A percentile compares a stretch with the other conserved stretches of the same genome.
Evolutionary conservation across 2,329 filamentous ascomycete genomes (phyloP).

Genomic region (Penicillium nordicum): DNA sequence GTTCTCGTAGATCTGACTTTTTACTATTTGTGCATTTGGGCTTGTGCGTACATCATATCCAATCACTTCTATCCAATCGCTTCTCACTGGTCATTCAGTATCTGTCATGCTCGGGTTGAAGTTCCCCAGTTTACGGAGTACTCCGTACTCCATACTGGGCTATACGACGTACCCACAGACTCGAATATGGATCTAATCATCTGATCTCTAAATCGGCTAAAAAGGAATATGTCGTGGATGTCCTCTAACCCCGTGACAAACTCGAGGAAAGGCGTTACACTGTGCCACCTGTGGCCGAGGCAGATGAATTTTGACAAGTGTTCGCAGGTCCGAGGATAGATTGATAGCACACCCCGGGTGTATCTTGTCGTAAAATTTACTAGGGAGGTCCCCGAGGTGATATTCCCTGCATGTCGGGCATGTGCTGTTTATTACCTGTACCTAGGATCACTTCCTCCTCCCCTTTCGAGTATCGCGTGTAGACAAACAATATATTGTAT

Average conservation of each 20-base stretch:
- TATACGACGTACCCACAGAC: background rate
- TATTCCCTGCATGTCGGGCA: slow-evolving; percentile 1
- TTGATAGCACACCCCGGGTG: background rate
- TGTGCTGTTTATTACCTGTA: background rate
- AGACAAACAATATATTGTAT: background rate
- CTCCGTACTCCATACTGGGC: background rate
- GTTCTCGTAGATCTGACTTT: background rate
- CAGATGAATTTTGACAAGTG: background rate
- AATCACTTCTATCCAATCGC: background rate
- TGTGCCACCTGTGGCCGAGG: background rate
- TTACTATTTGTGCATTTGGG: background rate
- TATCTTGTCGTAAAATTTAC: background rate
- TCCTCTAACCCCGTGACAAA: background rate
- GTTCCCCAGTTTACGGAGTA: background rate
- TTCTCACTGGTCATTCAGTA: background rate
- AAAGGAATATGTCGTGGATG: background rate
- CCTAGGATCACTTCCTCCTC: background rate
- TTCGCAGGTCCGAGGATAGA: background rate
- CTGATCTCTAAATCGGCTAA: background rate
- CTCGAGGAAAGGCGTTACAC: background rate
- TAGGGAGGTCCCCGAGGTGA: background rate
- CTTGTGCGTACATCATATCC: background rate
- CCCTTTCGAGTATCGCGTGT: background rate
- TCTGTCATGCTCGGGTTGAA: background rate
- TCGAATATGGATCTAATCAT: background rate